A percentile compares a stretch with the other conserved stretches of the same genome.
Evolutionary conservation across 441 rosid genomes (phyloP).

Genomic region (Daphne laureola): DNA sequence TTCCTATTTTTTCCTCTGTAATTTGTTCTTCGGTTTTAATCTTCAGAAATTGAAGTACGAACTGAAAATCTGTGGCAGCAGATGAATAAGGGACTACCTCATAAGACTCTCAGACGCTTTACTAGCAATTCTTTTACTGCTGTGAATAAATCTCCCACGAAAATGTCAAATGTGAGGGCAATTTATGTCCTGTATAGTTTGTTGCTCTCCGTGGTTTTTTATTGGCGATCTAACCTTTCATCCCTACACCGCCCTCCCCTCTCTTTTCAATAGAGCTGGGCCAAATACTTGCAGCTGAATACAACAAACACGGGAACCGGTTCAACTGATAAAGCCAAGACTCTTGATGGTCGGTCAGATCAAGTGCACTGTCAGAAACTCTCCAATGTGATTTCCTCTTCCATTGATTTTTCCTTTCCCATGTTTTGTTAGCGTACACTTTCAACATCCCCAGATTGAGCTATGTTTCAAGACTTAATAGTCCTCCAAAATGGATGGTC

Average conservation of each 20-base stretch:
- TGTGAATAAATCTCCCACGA: slow-evolving; percentile 20
- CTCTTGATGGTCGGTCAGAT: slow-evolving; percentile 22
- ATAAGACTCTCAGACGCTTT: slow-evolving; percentile 18
- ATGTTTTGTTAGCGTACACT: background rate
- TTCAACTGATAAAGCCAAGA: slow-evolving; percentile 27
- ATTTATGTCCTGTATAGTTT: background rate
- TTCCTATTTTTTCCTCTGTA: background rate
- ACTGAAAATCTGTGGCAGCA: slow-evolving; percentile 59
- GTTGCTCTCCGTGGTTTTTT: background rate
- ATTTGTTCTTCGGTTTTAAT: background rate
- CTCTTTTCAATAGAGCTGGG: slow-evolving; percentile 37
- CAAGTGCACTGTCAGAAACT: slow-evolving; percentile 18
- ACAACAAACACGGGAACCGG: slow-evolving; percentile 21
- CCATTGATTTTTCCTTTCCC: background rate
- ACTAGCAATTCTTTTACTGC: slow-evolving; percentile 23
- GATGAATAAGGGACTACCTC: slow-evolving; percentile 46
- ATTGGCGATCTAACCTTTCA: background rate
- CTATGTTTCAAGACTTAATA: too few relatives aligned
- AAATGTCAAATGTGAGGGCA: slow-evolving; percentile 35
- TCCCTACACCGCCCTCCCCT: background rate
- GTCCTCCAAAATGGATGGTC: too few relatives aligned
- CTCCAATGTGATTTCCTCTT: slow-evolving; percentile 22
- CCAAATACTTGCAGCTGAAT: slow-evolving; percentile 35
- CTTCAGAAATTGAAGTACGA: slow-evolving; percentile 28
- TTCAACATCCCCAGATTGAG: too few relatives aligned